Percentiles rank a stretch among this genome's conserved stretches.
These are phyloP conservation scores for Rutidosis leptorrhynchoides DNA, from an alignment of 129 eudicot species.

Conservation along the genomic window DNA sequence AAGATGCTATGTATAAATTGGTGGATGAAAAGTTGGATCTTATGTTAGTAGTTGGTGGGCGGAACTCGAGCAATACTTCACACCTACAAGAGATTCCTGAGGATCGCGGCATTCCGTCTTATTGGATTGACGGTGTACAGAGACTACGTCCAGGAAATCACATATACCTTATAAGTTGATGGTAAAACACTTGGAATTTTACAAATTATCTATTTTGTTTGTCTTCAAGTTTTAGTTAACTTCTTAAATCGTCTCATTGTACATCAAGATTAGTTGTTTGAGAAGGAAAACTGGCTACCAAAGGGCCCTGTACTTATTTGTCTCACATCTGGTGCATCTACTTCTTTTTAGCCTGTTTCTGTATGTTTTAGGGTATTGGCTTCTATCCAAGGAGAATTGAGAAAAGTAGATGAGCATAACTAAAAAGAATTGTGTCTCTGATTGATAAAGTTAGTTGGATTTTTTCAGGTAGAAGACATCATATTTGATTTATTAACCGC, in stretches of 20 bases:
- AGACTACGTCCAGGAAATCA: slow-evolving; percentile 88
- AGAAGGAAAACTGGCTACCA: slow-evolving; percentile 82
- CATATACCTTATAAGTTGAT: slow-evolving; percentile 54
- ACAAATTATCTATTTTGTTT: neutral
- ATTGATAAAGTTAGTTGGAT: too few species aligned
- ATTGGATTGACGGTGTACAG: slow-evolving; percentile 79
- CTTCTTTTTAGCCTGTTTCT: too few species aligned
- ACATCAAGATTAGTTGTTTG: slow-evolving; percentile 90
- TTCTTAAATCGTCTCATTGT: slow-evolving; percentile 4
- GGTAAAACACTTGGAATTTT: slow-evolving; percentile 37
- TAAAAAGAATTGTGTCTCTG: too few species aligned
- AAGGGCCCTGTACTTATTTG: slow-evolving; percentile 79
- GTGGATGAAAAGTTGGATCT: slow-evolving; percentile 69
- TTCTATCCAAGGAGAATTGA: too few species aligned
- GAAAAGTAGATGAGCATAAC: too few species aligned
- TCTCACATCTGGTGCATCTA: slow-evolving; percentile 88
- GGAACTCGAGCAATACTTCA: slow-evolving; percentile 95
- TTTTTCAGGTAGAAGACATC: too few species aligned
- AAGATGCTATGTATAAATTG: slow-evolving; percentile 94
- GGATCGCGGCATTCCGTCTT: slow-evolving; percentile 90
- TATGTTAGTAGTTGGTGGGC: slow-evolving; percentile 87
- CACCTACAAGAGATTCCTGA: slow-evolving; percentile 91
- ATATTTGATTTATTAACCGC: too few species aligned
- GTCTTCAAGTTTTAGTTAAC: neutral
- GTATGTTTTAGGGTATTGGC: too few species aligned